Evolutionary conservation across 2,329 filamentous ascomycete species (phyloP), one percentile per base, ranked within the genome.

Genomic region (Dothistroma pini): DNA sequence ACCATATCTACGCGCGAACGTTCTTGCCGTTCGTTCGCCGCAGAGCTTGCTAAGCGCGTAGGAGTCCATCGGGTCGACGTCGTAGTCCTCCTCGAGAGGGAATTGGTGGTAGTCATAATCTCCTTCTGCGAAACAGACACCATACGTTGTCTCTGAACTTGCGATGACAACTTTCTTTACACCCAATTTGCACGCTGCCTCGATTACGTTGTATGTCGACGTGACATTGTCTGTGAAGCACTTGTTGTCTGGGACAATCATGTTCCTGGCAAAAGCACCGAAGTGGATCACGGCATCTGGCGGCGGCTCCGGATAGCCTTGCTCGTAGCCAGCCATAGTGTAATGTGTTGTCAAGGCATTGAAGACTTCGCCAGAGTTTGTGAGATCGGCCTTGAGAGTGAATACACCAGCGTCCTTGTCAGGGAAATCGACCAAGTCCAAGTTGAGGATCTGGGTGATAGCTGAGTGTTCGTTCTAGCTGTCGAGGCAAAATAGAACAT

Each of bases 251-350:
- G 84, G 84, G 0, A 85, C 84, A 1, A 87, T 77, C 79, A 87
- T 81, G 66, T 85, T 84, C 29, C 84, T 78, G 0, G 85, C 81
- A 64, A 82, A 84, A 0, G 83, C 84, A 14, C 80, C 83, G 56
- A 87, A 83, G 70, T 88, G 85, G 55, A 88, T 84, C 56, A 88
- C 82, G 0, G 82, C 85, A 68, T 87, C 84, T 0, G 85, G 84
- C 0, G 77, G 76, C 0, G 72, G 69, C 19, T 77, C 79, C 4
- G 75, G 72, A 50, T 75, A 60, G 55, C 76, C 72, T n/a, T 77
- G 75, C 31, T 78, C 78, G 67, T 81, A 82, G 56, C 79, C 80
- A 12, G 21, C 31, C 66, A 84, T 80, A 68, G 80, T 75, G 74
- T 85, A 86, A 66, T 87, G 83, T 0, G 80, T 83, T 12, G 79